These are phyloP conservation scores for Theileria luwenshuni DNA, from an alignment of 169 alveolate genomes.

Conservation along the genomic window DNA sequence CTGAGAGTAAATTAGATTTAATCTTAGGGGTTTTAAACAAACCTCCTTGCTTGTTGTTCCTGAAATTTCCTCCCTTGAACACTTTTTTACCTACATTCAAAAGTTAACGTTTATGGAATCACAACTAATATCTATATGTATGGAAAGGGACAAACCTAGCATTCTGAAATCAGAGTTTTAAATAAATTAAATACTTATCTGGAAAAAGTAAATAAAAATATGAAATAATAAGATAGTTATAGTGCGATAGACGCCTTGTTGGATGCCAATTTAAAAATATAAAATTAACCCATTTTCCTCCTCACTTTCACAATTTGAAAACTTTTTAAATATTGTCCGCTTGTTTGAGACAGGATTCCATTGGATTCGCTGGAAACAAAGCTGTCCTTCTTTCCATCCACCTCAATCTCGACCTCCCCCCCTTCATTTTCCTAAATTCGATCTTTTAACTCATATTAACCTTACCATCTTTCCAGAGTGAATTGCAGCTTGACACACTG, in stretches of 20 bases:
- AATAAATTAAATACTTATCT: neutral
- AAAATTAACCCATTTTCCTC: constrained; percentile 1
- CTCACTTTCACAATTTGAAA: constrained; percentile 47
- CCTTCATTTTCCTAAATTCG: constrained; percentile 43
- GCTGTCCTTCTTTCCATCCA: constrained; percentile 58
- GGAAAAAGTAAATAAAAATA: neutral
- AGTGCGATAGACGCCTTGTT: neutral
- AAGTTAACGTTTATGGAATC: neutral
- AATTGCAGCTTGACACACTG: constrained; percentile 86
- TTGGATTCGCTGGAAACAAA: constrained; percentile 42
- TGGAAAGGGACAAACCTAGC: constrained; percentile 60
- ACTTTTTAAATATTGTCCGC: constrained; percentile 67
- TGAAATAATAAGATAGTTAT: constrained; percentile 9
- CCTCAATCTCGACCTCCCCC: constrained; percentile 74
- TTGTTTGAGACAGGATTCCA: constrained; percentile 54
- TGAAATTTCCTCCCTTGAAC: constrained; percentile 65
- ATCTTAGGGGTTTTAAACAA: constrained; percentile 6
- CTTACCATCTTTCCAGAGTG: constrained; percentile 79
- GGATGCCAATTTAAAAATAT: neutral
- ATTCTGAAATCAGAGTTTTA: constrained; percentile 8
- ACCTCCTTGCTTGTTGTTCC: constrained; percentile 24
- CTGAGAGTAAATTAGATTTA: constrained; percentile 26
- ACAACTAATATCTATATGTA: neutral
- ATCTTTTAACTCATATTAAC: neutral
- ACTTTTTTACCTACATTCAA: constrained; percentile 51